These are phyloP conservation scores for Pseudognaphalium luteoalbum DNA, from an alignment of 129 eudicot genomes.

Conservation along the genomic window DNA sequence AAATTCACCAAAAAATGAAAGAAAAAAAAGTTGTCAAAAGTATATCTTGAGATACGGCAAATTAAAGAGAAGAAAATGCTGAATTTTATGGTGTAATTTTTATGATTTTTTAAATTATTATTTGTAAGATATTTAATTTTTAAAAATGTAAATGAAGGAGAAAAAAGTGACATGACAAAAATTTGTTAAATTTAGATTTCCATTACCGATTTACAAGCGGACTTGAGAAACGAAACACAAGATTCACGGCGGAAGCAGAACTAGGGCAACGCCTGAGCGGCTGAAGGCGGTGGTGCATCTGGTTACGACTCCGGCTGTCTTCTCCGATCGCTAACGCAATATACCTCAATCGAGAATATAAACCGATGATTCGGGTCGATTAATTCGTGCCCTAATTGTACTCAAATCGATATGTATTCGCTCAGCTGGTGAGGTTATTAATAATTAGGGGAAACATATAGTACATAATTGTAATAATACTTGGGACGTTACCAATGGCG, in stretches of 20 bases:
- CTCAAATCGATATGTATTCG: constrained; percentile 16
- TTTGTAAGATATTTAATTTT: too few relatives aligned
- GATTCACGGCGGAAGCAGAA: constrained; percentile 40
- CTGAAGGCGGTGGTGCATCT: constrained; percentile 26
- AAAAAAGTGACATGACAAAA: too few relatives aligned
- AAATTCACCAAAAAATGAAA: too few relatives aligned
- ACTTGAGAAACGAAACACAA: constrained; percentile 16
- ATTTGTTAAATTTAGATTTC: too few relatives aligned
- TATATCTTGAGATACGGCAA: too few relatives aligned
- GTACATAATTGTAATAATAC: constrained; percentile 2
- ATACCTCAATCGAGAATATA: background rate
- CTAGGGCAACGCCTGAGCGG: constrained; percentile 32
- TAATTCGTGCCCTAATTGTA: constrained; percentile 37
- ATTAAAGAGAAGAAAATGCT: too few relatives aligned
- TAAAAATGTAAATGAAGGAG: too few relatives aligned
- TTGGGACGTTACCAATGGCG: constrained; percentile 44
- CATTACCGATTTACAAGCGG: constrained; percentile 26
- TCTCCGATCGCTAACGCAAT: constrained; percentile 32
- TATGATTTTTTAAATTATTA: too few relatives aligned
- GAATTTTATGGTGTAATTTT: too few relatives aligned
- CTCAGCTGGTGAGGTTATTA: constrained; percentile 16
- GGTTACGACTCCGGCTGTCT: constrained; percentile 9
- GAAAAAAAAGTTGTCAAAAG: too few relatives aligned
- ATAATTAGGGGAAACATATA: constrained; percentile 22
- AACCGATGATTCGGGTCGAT: constrained; percentile 16